A percentile compares a stretch with the other conserved stretches of the same genome.
Conservation (phyloP, 2,329 filamentous ascomycete genomes). For the Neopestalotiopsis rosae region DNA sequence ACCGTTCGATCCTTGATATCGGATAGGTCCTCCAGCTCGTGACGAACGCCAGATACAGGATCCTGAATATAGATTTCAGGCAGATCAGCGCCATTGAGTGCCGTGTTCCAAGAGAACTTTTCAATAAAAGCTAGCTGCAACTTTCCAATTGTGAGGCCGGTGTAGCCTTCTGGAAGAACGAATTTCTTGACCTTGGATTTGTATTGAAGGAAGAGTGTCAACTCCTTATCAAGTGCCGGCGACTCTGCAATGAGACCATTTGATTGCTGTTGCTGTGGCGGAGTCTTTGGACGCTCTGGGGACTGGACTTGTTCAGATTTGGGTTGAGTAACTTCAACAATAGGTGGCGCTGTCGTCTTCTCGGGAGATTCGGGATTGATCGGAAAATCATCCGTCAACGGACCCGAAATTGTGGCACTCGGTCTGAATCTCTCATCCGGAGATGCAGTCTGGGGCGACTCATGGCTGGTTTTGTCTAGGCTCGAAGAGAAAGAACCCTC, state of each 20-base stretch:
- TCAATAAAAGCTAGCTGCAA: constrained; percentile 97
- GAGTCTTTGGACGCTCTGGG: constrained; percentile 34
- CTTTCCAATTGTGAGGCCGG: constrained; percentile 83
- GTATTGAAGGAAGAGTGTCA: constrained; percentile 95
- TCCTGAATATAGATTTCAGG: constrained; percentile 99
- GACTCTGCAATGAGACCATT: constrained; percentile 66
- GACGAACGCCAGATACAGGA: constrained; percentile 91
- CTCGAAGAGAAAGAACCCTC: constrained; percentile 58
- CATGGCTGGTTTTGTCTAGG: constrained; percentile 35
- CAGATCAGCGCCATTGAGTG: constrained; percentile 88
- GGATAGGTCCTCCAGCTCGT: constrained; percentile 90
- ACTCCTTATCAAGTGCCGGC: constrained; percentile 79
- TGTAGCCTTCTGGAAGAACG: constrained; percentile 81
- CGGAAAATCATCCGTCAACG: constrained; percentile 56
- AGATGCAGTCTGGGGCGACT: constrained; percentile 58
- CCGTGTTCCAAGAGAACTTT: constrained; percentile 98
- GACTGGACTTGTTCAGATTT: constrained; percentile 27
- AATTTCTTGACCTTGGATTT: constrained; percentile 98
- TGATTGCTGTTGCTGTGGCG: constrained; percentile 51
- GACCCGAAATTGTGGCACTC: constrained; percentile 65
- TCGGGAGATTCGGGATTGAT: constrained; percentile 37
- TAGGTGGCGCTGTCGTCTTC: constrained; percentile 28
- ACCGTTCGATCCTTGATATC: constrained; percentile 96
- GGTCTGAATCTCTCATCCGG: constrained; percentile 69
- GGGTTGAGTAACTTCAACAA: constrained; percentile 20